A percentile compares a stretch with the other conserved stretches of the same genome.
phyloP scores from a whole-genome alignment of 371 early-diverging fungal species.

The Sporodiniella umbellata region DNA sequence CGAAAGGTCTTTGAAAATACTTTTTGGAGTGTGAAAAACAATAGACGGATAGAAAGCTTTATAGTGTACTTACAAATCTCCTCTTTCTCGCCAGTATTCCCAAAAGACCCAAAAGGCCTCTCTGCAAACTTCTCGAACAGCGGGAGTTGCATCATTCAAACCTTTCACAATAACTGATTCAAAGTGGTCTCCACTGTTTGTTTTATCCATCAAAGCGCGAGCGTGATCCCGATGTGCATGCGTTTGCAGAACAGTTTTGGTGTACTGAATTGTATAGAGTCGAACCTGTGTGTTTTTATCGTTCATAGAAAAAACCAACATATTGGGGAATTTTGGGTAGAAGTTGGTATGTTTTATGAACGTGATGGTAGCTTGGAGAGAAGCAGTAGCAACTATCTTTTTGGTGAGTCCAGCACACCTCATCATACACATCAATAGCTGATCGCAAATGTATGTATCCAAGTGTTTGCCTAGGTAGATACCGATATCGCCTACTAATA shows the following conservation, averaged over 20 bases:
- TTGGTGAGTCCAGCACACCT: slow-evolving; percentile 38
- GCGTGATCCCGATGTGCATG: slow-evolving; percentile 37
- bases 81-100: slow-evolving; percentile 42
- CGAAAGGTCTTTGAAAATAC: slow-evolving; percentile 23
- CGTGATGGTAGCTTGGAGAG: slow-evolving; percentile 26
- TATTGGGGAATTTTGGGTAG: slow-evolving; percentile 36
- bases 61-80: slow-evolving; percentile 32
- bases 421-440: slow-evolving; percentile 34
- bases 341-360: slow-evolving; percentile 36
- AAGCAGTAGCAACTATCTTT: slow-evolving; percentile 34
- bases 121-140: slow-evolving; percentile 37
- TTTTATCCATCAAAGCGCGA: slow-evolving; percentile 33
- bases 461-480: slow-evolving; percentile 29
- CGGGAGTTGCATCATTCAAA: slow-evolving; percentile 41
- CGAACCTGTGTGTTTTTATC: slow-evolving; percentile 51
- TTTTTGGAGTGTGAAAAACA: background rate
- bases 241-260: slow-evolving; percentile 31
- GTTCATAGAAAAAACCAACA: slow-evolving; percentile 30
- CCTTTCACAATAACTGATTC: slow-evolving; percentile 38
- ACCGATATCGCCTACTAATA: slow-evolving; percentile 38
- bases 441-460: slow-evolving; percentile 39
- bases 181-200: slow-evolving; percentile 29
- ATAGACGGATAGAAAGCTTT: too few relatives aligned
- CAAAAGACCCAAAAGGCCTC: slow-evolving; percentile 45
- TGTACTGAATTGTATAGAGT: slow-evolving; percentile 31